A percentile compares a stretch with the other conserved stretches of the same genome.
Evolutionary conservation across 2,329 filamentous ascomycete species (phyloP).

Genomic region (Pseudocercospora fijiensis): DNA sequence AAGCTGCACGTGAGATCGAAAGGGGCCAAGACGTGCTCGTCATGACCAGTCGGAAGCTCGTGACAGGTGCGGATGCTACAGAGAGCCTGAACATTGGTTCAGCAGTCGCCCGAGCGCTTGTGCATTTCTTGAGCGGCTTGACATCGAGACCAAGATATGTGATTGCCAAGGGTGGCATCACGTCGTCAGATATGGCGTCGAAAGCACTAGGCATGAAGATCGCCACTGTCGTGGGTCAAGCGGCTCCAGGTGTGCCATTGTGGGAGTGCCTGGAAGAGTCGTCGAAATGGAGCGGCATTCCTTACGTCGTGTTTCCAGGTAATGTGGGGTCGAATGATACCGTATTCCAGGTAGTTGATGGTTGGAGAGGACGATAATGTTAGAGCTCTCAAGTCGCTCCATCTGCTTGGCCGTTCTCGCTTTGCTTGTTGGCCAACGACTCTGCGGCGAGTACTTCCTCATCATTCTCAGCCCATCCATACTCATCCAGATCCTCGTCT

Average conservation of each 20-base stretch:
- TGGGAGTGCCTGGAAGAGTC: conserved; percentile 59
- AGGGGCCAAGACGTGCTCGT: conserved; percentile 55
- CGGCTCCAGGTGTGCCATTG: conserved; percentile 57
- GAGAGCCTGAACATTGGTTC: conserved; percentile 57
- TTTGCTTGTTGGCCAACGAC: not conserved
- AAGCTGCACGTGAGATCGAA: conserved; percentile 38
- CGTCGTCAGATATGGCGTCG: conserved; percentile 58
- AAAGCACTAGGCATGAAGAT: conserved; percentile 57
- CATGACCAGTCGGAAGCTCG: conserved; percentile 59
- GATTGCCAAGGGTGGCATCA: conserved; percentile 61
- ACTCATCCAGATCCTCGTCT: conserved; percentile 64
- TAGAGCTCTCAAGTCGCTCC: conserved; percentile 5
- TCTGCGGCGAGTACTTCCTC: conserved; percentile 47
- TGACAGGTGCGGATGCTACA: conserved; percentile 51
- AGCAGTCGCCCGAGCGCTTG: conserved; percentile 53
- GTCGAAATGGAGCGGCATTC: conserved; percentile 51
- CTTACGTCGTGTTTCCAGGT: conserved; percentile 57
- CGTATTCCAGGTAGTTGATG: conserved; percentile 48
- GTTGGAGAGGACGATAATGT: conserved; percentile 33
- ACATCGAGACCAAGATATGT: conserved; percentile 55
- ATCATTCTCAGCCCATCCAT: conserved; percentile 69
- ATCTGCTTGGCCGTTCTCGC: not conserved
- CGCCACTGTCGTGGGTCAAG: conserved; percentile 58
- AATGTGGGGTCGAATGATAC: conserved; percentile 55
- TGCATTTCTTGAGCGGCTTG: conserved; percentile 50